Conservation (phyloP, 345 rosid genomes). For the Passiflora organensis region DNA sequence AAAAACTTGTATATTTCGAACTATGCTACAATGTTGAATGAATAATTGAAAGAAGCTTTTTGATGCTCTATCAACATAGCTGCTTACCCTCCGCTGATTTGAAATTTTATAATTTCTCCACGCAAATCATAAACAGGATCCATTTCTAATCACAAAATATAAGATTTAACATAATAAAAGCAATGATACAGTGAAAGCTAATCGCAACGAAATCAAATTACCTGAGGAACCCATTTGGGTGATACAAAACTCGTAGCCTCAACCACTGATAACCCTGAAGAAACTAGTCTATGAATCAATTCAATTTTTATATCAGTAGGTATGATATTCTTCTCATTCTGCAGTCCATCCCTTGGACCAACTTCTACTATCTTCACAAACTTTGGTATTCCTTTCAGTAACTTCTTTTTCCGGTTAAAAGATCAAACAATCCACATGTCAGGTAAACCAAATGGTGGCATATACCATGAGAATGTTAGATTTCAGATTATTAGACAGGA, state of each 20-base stretch:
- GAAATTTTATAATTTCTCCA: too few relatives aligned
- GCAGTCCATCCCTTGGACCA: conserved; percentile 72
- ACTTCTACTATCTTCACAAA: conserved; percentile 77
- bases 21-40: too few relatives aligned
- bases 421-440: not conserved
- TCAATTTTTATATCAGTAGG: conserved; percentile 55
- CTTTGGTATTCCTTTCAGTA: conserved; percentile 41
- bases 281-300: conserved; percentile 51
- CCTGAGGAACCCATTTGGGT: conserved; percentile 86
- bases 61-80: not conserved
- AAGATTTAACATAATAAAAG: too few relatives aligned
- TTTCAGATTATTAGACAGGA: not conserved
- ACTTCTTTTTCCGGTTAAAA: conserved; percentile 32
- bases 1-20: too few relatives aligned
- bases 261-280: conserved; percentile 57
- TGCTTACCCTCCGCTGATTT: too few relatives aligned
- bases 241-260: conserved; percentile 82
- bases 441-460: not conserved
- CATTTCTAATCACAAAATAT: too few relatives aligned
- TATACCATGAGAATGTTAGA: not conserved
- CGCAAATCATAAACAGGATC: too few relatives aligned
- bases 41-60: not conserved
- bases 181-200: too few relatives aligned
- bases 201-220: conserved; percentile 10
- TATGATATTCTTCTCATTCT: conserved; percentile 55